phyloP scores from a whole-genome alignment of 1,284 basidiomycete genomes.

The Coniferiporia weirii region DNA sequence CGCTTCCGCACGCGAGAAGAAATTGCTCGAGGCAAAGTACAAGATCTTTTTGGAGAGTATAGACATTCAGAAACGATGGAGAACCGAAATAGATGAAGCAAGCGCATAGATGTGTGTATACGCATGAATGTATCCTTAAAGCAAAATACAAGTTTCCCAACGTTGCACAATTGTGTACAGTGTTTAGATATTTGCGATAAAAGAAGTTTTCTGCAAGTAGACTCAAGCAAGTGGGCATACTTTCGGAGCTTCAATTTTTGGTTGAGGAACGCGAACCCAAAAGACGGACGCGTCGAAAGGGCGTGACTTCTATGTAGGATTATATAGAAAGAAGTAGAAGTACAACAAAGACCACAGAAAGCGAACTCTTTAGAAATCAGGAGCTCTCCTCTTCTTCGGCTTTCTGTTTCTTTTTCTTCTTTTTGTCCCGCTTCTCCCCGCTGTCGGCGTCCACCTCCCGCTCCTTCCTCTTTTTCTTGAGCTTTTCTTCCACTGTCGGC shows the following conservation, averaged over 20 bases:
- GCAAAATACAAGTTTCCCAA: too few relatives aligned
- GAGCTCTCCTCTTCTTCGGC: constrained; percentile 17
- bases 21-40: constrained; percentile 87
- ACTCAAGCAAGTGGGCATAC: too few relatives aligned
- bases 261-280: too few relatives aligned
- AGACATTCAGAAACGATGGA: constrained; percentile 83
- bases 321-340: too few relatives aligned
- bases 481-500: constrained; percentile 74
- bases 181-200: too few relatives aligned
- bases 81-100: constrained; percentile 54
- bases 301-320: too few relatives aligned
- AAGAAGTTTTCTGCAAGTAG: too few relatives aligned
- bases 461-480: constrained; percentile 48
- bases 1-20: constrained; percentile 58
- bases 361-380: neutral
- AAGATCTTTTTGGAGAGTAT: constrained; percentile 89
- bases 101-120: neutral
- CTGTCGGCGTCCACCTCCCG: constrained; percentile 19
- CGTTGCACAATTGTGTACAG: too few relatives aligned
- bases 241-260: too few relatives aligned
- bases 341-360: neutral
- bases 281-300: too few relatives aligned
- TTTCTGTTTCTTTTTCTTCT: constrained; percentile 32
- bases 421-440: constrained; percentile 26
- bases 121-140: neutral